Conservation (phyloP, 2,329 filamentous ascomycete genomes). For the Xylariaceae sp. region DNA sequence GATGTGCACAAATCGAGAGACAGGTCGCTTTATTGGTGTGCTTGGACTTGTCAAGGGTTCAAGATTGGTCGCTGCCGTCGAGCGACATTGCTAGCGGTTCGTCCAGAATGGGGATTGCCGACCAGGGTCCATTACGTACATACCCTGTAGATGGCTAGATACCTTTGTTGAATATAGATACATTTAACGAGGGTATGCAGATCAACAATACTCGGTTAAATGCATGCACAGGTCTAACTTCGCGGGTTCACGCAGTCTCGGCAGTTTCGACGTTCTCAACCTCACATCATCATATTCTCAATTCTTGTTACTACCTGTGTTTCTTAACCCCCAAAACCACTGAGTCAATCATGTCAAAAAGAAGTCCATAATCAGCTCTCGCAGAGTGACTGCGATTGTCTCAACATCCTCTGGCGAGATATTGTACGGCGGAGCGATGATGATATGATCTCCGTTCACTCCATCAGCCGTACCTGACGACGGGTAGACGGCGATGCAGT, state of each 20-base stretch:
- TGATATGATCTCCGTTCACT: conserved; percentile 56
- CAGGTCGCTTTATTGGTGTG: background rate
- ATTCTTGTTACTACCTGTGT: too few species aligned
- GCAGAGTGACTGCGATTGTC: conserved; percentile 47
- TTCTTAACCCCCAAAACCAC: background rate
- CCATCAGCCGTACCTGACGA: conserved; percentile 48
- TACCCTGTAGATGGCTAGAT: background rate
- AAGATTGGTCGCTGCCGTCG: background rate
- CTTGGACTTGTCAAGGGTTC: background rate
- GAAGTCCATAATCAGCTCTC: conserved; percentile 48
- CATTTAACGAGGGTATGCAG: too few species aligned
- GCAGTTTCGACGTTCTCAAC: too few species aligned
- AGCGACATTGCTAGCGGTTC: background rate
- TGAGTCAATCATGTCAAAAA: conserved; percentile 35
- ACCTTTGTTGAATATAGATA: background rate
- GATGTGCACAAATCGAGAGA: background rate
- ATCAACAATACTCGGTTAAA: too few species aligned
- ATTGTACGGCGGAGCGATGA: conserved; percentile 65
- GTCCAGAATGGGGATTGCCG: background rate
- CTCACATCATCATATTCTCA: too few species aligned
- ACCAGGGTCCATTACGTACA: background rate
- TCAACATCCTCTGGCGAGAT: conserved; percentile 53
- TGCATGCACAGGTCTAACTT: too few species aligned
- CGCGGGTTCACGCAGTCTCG: too few species aligned
- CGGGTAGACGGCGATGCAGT: conserved; percentile 42